Evolutionary conservation across 441 rosid species (phyloP), one percentile per base, ranked within the genome.

Genomic region (Breynia disticha): DNA sequence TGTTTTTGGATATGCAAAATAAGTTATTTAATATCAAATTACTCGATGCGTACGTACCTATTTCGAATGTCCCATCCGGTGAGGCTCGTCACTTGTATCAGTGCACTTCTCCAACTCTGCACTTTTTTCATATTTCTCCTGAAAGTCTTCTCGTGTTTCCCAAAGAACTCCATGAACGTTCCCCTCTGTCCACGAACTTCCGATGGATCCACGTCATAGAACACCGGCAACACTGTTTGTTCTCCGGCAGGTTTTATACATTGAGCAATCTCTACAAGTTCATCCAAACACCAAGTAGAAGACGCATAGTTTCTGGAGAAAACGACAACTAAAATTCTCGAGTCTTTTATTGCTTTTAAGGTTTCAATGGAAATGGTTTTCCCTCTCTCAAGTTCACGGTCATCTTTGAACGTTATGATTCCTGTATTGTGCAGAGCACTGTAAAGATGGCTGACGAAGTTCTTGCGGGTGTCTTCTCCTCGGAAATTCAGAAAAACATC

Each of bases 381-480:
- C n/a, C 57, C 57, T 54, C 57, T 16, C 46, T 16, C 46, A 9
- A 54, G 21, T 28, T 37, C 57, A 4, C 20, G 11, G 24, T 16
- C 19, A 12, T 54, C 57, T n/a, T 20, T 54, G 46, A 32, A 54
- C 4, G 46, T 37, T 8, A 17, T 9, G 22, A 54, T 54, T n/a
- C 57, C 57, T 54, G 15, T 37, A 1, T 11, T 14, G 19, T 5
- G 16, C 46, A 54, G 14, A 11, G 22, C 46, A 9, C 21, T 16
- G 28, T 54, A 54, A 20, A 54, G 57, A 37, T 54, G 57, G 57
- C 21, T 22, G 5, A 20, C 20, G 57, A 54, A 54, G 57, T 16
- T 39, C 10, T 15, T 19, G 7, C 57, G 57, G 12, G 57, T 54
- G 57, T 54, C 57, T 5, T 42, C 46, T 2, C 57, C 57, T 39